These are phyloP conservation scores for Periconia sp. DNA, from an alignment of 2,329 filamentous ascomycete genomes.

Conservation along the genomic window DNA sequence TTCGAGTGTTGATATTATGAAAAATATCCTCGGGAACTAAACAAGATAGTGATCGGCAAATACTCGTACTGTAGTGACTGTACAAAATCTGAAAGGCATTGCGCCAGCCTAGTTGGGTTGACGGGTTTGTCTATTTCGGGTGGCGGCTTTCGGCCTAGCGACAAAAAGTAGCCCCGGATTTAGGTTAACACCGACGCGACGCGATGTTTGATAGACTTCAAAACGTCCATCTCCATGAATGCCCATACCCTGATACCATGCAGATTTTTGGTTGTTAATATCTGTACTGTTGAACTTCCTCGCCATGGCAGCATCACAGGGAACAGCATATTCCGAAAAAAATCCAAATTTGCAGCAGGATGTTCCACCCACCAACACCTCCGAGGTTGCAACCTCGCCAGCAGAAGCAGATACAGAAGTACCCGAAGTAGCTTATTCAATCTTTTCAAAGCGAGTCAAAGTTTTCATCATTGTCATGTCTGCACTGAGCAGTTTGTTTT, in stretches of 20 bases:
- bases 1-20: too few relatives aligned
- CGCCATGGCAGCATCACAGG: neutral
- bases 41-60: too few relatives aligned
- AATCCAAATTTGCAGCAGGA: neutral
- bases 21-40: too few relatives aligned
- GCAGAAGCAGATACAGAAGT: neutral
- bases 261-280: too few relatives aligned
- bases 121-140: too few relatives aligned
- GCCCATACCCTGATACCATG: neutral
- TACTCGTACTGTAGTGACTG: too few relatives aligned
- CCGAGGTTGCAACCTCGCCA: neutral
- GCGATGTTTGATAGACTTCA: neutral
- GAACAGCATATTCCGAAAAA: neutral
- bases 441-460: neutral
- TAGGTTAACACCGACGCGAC: neutral
- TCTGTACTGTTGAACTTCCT: neutral
- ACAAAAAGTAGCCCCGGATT: neutral
- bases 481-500: neutral
- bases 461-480: constrained; percentile 1
- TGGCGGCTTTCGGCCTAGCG: too few relatives aligned
- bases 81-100: too few relatives aligned
- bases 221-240: neutral
- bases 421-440: neutral
- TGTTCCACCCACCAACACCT: neutral
- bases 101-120: too few relatives aligned